Base-by-base conservation (phyloP, 495 filamentous ascomycete species). In the Podospora comata region DNA sequence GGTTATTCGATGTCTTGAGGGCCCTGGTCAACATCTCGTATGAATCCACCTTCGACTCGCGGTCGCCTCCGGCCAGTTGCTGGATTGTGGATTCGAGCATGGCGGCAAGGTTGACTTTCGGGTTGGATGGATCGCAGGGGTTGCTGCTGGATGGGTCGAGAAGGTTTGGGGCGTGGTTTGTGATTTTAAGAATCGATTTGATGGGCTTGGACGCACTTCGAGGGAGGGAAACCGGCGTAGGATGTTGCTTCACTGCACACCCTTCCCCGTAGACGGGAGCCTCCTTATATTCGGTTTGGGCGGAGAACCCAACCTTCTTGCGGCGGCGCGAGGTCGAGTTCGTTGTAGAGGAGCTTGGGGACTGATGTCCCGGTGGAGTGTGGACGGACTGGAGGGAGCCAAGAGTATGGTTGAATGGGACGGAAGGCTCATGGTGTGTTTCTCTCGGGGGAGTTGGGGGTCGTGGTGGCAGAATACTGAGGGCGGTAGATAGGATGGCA, bases 151-250 rank as follows among this genome's bases (percentile, higher is more conserved):
- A 78, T 6, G 80, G 70, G 53, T 81, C 81, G 64, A 84, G 68
- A 60, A 79, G 68, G 74, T 80, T 82, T 73, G 67, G 79, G 75
- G 71, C 82, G 75, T 67, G 79, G 74, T 78, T 81, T 66, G 80
- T 84, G 68, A 80, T 84, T 77, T 98, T 99, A 60, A 99, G 85
- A 65, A 99, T 97, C 2, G 93, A 94, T 73, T 94, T 97, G 27
- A 87, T 72, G 15, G 91, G 87, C 73, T 89, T 92, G 44, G 82
- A 83, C 62, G 89, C 84, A 72, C 84, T 87, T 30, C 90, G 88
- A 4, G 83, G 86, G 30, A 78, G 69, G 70, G 85, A 75, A 70
- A 81, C 75, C 70, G 85, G 79, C 1, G 80, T 82, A 3, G 76
- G 70, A 6, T 78, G 75, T 9, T 67, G 62, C 39, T 77, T 74